Percentiles rank a stretch among this genome's conserved stretches.
phyloP scores from a whole-genome alignment of 148 eudicot genomes.

The Rhododendron ovatum region DNA sequence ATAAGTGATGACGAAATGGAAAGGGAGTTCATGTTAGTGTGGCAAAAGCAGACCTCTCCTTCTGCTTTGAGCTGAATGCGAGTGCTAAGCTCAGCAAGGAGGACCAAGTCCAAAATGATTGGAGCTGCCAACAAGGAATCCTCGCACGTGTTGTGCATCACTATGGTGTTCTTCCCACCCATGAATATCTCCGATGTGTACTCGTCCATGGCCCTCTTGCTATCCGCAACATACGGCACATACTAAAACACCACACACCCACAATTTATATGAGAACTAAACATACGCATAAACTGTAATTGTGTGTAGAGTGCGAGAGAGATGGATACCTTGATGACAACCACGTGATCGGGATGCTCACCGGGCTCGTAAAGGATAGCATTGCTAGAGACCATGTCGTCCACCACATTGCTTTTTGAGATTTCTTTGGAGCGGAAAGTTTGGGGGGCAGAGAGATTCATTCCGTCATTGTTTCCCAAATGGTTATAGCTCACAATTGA shows the following conservation, averaged over 20 bases:
- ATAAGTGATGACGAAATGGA: background rate
- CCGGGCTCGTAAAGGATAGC: constrained; percentile 91
- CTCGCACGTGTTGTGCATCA: constrained; percentile 94
- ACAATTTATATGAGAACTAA: background rate
- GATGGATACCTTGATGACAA: constrained; percentile 83
- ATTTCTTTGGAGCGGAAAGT: constrained; percentile 97
- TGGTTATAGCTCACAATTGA: constrained; percentile 99
- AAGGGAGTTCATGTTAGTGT: background rate
- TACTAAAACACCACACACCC: constrained; percentile 35
- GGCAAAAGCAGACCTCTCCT: constrained; percentile 46
- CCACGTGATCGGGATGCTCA: constrained; percentile 98
- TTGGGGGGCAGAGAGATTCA: constrained; percentile 97
- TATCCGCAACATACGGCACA: constrained; percentile 95
- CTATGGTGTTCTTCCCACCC: constrained; percentile 93
- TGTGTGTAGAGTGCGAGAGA: too few species aligned
- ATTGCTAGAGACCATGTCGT: constrained; percentile 97
- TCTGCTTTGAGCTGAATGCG: constrained; percentile 93
- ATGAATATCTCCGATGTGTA: constrained; percentile 97
- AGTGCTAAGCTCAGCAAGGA: constrained; percentile 87
- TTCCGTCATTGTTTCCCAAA: constrained; percentile 98
- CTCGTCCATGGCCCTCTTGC: constrained; percentile 99
- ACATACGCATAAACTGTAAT: too few species aligned
- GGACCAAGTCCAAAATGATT: constrained; percentile 87
- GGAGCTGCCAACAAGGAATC: constrained; percentile 97
- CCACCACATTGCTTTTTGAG: constrained; percentile 97